These are phyloP conservation scores for Anthoceros angustus DNA, from an alignment of 225 moss, liverwort and hornwort genomes.

Conservation along the genomic window DNA sequence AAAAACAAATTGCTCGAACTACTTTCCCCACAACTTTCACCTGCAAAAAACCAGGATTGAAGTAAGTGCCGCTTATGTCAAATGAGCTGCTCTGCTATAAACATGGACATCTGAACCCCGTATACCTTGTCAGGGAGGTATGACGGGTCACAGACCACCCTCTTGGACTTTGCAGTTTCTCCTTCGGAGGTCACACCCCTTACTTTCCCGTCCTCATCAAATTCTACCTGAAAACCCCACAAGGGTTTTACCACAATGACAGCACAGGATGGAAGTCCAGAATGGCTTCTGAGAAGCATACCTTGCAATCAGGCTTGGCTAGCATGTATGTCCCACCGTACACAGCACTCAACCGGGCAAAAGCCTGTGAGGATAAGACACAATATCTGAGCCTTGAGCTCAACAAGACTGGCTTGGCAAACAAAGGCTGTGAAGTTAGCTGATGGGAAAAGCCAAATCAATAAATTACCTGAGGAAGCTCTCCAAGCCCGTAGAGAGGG, in stretches of 20 bases:
- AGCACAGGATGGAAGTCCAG: background rate
- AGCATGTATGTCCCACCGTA: slow-evolving; percentile 99
- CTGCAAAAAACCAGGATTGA: slow-evolving; percentile 18
- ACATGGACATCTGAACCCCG: background rate
- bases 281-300: slow-evolving; percentile 8
- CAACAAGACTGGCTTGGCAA: background rate
- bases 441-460: background rate
- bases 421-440: background rate
- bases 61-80: background rate
- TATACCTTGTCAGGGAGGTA: slow-evolving; percentile 83
- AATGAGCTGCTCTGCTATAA: background rate
- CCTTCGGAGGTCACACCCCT: slow-evolving; percentile 81
- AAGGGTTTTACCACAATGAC: too few species aligned
- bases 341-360: slow-evolving; percentile 94
- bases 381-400: background rate
- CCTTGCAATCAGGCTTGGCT: slow-evolving; percentile 95
- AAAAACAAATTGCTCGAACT: slow-evolving; percentile 84
- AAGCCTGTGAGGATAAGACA: slow-evolving; percentile 35
- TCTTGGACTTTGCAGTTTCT: slow-evolving; percentile 73
- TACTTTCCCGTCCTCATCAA: slow-evolving; percentile 76
- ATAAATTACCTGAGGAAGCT: slow-evolving; percentile 63
- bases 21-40: slow-evolving; percentile 88
- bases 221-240: slow-evolving; percentile 44
- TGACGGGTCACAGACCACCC: slow-evolving; percentile 89
- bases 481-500: slow-evolving; percentile 84